A percentile compares a stretch with the other conserved stretches of the same genome.
phyloP scores from a whole-genome alignment of 768 basidiomycete genomes.

The Mycena kentingensis region DNA sequence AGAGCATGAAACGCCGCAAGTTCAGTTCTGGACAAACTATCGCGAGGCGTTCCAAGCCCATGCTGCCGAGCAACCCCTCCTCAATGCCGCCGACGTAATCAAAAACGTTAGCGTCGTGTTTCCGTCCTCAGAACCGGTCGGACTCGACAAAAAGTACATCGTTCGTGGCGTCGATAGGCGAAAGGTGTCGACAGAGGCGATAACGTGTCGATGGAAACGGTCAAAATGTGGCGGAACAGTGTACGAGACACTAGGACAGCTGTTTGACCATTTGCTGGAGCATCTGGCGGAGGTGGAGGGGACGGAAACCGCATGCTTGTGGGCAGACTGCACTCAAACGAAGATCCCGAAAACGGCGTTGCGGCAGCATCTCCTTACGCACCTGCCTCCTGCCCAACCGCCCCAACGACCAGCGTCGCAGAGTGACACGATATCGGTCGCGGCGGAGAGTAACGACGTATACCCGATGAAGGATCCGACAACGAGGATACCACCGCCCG shows the following conservation, averaged over 20 bases:
- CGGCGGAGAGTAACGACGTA: constrained; percentile 50
- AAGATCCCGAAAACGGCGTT: constrained; percentile 51
- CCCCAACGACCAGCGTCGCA: constrained; percentile 65
- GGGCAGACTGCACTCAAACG: constrained; percentile 65
- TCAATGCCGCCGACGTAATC: constrained; percentile 91
- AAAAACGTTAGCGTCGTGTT: constrained; percentile 88
- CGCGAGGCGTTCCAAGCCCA: constrained; percentile 75
- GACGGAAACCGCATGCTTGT: constrained; percentile 59
- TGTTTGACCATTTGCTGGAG: constrained; percentile 73
- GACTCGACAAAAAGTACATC: constrained; percentile 78
- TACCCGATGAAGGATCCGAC: constrained; percentile 69
- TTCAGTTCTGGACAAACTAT: constrained; percentile 95
- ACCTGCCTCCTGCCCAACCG: constrained; percentile 64
- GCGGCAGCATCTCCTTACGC: constrained; percentile 74
- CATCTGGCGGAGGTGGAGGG: constrained; percentile 52
- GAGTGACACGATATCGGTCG: constrained; percentile 72
- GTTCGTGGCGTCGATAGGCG: constrained; percentile 82
- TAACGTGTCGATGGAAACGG: constrained; percentile 78
- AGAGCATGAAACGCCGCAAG: constrained; percentile 86
- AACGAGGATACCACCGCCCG: constrained; percentile 66
- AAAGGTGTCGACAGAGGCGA: constrained; percentile 63
- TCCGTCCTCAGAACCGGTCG: constrained; percentile 85
- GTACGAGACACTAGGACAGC: constrained; percentile 55
- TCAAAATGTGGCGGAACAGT: constrained; percentile 52
- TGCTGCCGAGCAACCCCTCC: constrained; percentile 57